Evolutionary conservation across 805 yeast species (phyloP), one percentile per base, ranked within the genome.

Genomic region (Starmerella etchellsii): DNA sequence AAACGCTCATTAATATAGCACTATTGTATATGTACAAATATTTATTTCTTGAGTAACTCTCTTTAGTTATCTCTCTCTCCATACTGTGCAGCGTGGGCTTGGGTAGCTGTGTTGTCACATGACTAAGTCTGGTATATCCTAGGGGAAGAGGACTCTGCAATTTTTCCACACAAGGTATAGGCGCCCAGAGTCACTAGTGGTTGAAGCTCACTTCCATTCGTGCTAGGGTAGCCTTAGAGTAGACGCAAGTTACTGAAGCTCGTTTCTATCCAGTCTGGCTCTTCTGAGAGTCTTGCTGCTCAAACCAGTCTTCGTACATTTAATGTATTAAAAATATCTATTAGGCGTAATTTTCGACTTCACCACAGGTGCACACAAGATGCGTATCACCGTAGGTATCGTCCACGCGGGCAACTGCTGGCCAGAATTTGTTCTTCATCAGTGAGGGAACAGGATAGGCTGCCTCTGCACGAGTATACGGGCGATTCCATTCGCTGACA

Each of bases 301-400:
- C 32, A 40, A 43, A 36, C 47, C 52, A 46, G 52, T 31, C 21
- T 46, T 40, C 52, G 25, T 26, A 49, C 52, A 49, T 42, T 21
- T 13, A 8, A 20, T 31, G 14, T 27, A 27, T 14, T 27, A 6
- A 27, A 27, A 13, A 7, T 27, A 14, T 27, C n/a, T 27, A 8
- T 34, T 36, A 38, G 9, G 36, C 48, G 32, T 49, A 44, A 33
- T 40, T 49, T 27, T 54, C 55, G 11, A 51, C 54, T n/a, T 48
- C 46, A 36, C 63, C 69, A 44, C 98, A 88, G 21, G 95, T 85
- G 66, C 98, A 91, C 62, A 87, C 68, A 61, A 88, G 69, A 64
- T 91, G 78, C 71, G 78, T 67, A 59, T 91, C 98, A 50, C 98
- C 98, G 54, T 78, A 88, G 3, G 93, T 80, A 58, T 91, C 98